Conservation (phyloP, 1,139 yeast genomes). For the Scheffersomyces illinoinensis region DNA sequence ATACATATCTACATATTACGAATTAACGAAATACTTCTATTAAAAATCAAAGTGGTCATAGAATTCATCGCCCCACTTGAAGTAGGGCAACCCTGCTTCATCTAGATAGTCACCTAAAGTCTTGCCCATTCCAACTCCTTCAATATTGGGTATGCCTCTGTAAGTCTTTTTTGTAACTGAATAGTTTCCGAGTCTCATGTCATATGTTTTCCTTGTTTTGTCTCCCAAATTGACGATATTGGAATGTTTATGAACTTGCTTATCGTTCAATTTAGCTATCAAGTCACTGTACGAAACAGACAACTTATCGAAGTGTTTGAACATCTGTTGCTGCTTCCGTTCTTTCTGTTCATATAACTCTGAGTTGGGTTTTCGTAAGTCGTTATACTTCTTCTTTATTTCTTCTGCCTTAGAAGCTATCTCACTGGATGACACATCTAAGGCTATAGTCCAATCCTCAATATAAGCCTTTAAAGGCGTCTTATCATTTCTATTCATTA, state of each 20-base stretch:
- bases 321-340: conserved; percentile 24
- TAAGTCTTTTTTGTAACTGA: conserved; percentile 6
- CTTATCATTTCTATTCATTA: conserved; percentile 11
- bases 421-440: conserved; percentile 12
- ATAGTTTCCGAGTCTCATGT: conserved; percentile 4
- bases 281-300: conserved; percentile 18
- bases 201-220: conserved; percentile 4
- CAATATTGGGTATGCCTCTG: conserved; percentile 25
- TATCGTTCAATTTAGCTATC: conserved; percentile 14
- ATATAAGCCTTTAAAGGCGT: conserved; percentile 2
- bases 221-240: conserved; percentile 28
- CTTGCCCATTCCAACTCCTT: conserved; percentile 32
- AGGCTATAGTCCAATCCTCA: conserved; percentile 24
- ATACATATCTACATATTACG: not conserved
- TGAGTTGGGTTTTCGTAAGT: conserved; percentile 13
- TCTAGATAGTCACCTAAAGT: conserved; percentile 34
- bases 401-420: conserved; percentile 12
- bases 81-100: conserved; percentile 20
- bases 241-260: conserved; percentile 33
- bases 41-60: conserved; percentile 22
- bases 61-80: conserved; percentile 33
- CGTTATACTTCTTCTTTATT: conserved; percentile 18
- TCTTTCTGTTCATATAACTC: conserved; percentile 16
- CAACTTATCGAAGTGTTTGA: conserved; percentile 22
- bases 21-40: not conserved